A percentile compares a stretch with the other conserved stretches of the same genome.
Evolutionary conservation across 306 rosid genomes (phyloP).

Genomic region (barrel medic (Medicago truncatula)): DNA sequence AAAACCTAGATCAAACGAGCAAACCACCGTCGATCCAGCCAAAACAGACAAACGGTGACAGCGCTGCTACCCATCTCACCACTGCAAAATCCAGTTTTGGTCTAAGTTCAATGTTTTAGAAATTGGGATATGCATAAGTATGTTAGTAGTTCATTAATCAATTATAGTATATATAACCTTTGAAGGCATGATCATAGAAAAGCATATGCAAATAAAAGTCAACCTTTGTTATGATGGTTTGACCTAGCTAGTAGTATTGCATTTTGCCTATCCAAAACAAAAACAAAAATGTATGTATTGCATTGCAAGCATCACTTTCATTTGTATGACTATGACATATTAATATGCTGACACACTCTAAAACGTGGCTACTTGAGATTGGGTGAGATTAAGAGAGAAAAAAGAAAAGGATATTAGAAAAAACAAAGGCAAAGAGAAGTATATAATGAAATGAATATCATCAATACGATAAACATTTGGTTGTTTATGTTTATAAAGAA

Average conservation of each 20-base stretch:
- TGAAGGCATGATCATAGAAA: slow-evolving; percentile 24
- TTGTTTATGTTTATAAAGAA: too few species aligned
- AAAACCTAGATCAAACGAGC: too few species aligned
- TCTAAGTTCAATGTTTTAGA: slow-evolving; percentile 44
- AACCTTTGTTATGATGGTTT: slow-evolving; percentile 43
- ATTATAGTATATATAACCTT: neutral
- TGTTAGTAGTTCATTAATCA: neutral
- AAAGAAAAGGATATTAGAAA: neutral
- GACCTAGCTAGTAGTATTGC: neutral
- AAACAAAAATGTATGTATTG: too few species aligned
- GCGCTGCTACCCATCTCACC: too few species aligned
- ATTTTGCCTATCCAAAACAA: neutral
- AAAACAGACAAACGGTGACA: too few species aligned
- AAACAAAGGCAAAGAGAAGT: neutral
- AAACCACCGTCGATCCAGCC: too few species aligned
- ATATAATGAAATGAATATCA: too few species aligned
- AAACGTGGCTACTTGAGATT: slow-evolving; percentile 9
- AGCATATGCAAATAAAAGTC: slow-evolving; percentile 19
- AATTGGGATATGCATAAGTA: slow-evolving; percentile 32
- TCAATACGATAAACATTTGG: too few species aligned
- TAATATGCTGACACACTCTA: slow-evolving; percentile 19
- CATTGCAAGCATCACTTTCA: neutral
- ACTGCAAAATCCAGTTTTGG: too few species aligned
- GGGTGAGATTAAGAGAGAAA: neutral
- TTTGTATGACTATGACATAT: slow-evolving; percentile 3